These are phyloP conservation scores for Acanthamoeba pearcei DNA, from an alignment of 208 protist species.

Conservation along the genomic window DNA sequence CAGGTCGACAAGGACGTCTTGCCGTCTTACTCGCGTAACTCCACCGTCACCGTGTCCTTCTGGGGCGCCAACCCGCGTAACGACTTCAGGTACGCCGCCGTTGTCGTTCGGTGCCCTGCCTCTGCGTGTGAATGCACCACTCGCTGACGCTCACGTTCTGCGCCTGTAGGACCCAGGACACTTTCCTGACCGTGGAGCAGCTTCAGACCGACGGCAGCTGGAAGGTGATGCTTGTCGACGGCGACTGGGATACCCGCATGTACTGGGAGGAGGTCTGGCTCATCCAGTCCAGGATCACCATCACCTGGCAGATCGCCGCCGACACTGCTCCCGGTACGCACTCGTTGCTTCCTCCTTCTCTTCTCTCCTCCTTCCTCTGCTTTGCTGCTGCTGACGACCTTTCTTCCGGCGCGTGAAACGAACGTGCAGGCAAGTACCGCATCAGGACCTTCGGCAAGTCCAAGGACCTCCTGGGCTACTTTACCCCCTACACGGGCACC, in stretches of 20 bases:
- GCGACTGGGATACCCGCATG: slow-evolving; percentile 82
- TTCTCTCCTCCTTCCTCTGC: slow-evolving; percentile 19
- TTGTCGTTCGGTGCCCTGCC: neutral
- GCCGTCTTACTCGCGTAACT: slow-evolving; percentile 50
- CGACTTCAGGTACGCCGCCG: slow-evolving; percentile 65
- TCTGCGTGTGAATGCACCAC: neutral
- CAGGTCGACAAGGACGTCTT: slow-evolving; percentile 69
- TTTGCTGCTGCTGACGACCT: neutral
- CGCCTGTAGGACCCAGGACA: slow-evolving; percentile 55
- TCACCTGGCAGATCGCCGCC: slow-evolving; percentile 76
- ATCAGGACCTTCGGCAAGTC: slow-evolving; percentile 72
- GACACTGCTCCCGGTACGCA: slow-evolving; percentile 68
- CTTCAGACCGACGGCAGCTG: slow-evolving; percentile 54
- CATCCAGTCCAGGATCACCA: slow-evolving; percentile 75
- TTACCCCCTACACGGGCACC: slow-evolving; percentile 64
- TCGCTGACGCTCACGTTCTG: neutral
- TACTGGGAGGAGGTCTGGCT: slow-evolving; percentile 75
- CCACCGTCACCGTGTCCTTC: slow-evolving; percentile 78
- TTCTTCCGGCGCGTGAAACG: neutral
- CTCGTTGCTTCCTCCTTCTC: slow-evolving; percentile 5
- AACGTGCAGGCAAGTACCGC: slow-evolving; percentile 62
- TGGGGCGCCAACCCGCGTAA: slow-evolving; percentile 84
- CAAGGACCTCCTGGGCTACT: slow-evolving; percentile 44
- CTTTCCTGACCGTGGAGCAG: slow-evolving; percentile 80
- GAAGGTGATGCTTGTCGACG: slow-evolving; percentile 76